These are phyloP conservation scores for Penicillium ucsense DNA, from an alignment of 495 filamentous ascomycete species.

Conservation along the genomic window DNA sequence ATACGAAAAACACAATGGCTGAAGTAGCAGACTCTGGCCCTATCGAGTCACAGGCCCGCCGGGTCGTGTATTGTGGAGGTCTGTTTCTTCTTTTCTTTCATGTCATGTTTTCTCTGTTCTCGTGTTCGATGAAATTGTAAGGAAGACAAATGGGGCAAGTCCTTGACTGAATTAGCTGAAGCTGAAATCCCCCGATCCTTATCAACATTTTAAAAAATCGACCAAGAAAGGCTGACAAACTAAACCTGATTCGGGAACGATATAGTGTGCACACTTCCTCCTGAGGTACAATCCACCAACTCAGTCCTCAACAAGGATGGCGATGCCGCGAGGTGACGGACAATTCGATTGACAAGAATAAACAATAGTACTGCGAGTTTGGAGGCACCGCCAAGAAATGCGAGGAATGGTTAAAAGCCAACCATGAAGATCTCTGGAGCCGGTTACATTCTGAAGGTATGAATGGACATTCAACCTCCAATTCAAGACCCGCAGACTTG, in stretches of 20 bases:
- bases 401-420: conserved; percentile 82
- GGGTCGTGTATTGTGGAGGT: conserved; percentile 78
- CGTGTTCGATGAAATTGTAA: too few species aligned
- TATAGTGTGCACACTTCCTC: conserved; percentile 83
- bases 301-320: background rate
- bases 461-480: conserved; percentile 1
- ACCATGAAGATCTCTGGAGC: conserved; percentile 61
- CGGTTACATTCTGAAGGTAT: conserved; percentile 77
- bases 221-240: conserved; percentile 6
- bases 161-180: too few species aligned
- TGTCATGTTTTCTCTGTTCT: too few species aligned
- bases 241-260: background rate
- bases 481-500: background rate
- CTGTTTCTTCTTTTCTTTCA: conserved; percentile 14
- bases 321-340: too few species aligned
- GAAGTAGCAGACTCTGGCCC: conserved; percentile 27
- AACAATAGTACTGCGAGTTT: conserved; percentile 90
- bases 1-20: conserved; percentile 22
- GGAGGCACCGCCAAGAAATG: conserved; percentile 97
- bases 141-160: too few species aligned
- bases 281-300: conserved; percentile 59
- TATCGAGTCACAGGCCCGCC: conserved; percentile 50
- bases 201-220: background rate
- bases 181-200: too few species aligned
- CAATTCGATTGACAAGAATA: background rate